Conservation (phyloP, 495 filamentous ascomycete genomes). For the Pyronema omphalodes region DNA sequence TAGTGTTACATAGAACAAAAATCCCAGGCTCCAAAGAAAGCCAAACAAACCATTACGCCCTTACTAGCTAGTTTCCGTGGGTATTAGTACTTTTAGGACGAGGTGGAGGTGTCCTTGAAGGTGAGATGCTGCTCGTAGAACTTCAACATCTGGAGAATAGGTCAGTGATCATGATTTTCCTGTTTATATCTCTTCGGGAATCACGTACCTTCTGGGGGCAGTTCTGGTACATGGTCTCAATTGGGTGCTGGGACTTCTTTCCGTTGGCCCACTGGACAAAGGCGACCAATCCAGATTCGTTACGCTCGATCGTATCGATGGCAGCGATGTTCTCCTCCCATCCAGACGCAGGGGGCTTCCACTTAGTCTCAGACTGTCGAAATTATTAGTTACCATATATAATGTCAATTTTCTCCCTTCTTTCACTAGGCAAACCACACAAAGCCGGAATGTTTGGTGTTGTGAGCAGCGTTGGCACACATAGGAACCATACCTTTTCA, state of each 20-base stretch:
- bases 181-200: background rate
- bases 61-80: background rate
- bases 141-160: conserved; percentile 33
- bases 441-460: conserved; percentile 11
- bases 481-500: no score
- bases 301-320: conserved; percentile 40
- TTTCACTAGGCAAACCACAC: no score
- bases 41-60: no score
- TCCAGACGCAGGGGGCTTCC: conserved; percentile 35
- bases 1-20: no score
- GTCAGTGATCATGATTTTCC: conserved; percentile 2
- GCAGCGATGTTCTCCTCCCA: conserved; percentile 40
- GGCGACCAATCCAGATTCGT: conserved; percentile 24
- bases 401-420: background rate
- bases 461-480: no score
- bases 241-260: conserved; percentile 40
- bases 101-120: conserved; percentile 20
- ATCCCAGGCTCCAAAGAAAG: no score
- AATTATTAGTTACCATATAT: conserved; percentile 33
- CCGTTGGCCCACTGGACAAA: conserved; percentile 27
- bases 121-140: conserved; percentile 42
- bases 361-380: conserved; percentile 19
- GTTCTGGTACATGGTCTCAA: conserved; percentile 35
- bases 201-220: conserved; percentile 40
- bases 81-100: conserved; percentile 3